Conservation (phyloP, 208 protist species). For the Leptomonas pyrrhocoris region DNA sequence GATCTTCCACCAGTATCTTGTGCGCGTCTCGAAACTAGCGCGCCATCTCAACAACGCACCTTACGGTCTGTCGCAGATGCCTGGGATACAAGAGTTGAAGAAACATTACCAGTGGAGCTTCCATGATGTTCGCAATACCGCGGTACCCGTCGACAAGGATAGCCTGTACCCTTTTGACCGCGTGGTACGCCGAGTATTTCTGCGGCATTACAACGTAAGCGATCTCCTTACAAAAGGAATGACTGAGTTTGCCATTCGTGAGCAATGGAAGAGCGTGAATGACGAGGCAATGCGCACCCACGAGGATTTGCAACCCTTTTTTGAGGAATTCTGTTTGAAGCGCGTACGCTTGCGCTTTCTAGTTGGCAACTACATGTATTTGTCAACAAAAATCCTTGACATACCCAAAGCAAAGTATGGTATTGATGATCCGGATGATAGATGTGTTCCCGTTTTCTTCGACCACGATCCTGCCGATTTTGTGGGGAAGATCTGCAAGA, state of each 20-base stretch:
- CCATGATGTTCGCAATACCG: constrained; percentile 62
- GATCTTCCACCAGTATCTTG: constrained; percentile 64
- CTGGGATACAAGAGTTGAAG: constrained; percentile 65
- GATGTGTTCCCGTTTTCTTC: constrained; percentile 54
- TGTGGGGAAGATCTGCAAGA: constrained; percentile 68
- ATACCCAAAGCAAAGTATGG: constrained; percentile 35
- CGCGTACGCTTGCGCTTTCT: constrained; percentile 68
- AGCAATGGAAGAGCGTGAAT: constrained; percentile 57
- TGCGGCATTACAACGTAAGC: constrained; percentile 73
- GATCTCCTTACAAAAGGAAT: constrained; percentile 53
- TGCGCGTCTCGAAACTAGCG: constrained; percentile 54
- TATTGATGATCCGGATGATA: constrained; percentile 39
- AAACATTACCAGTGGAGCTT: constrained; percentile 80
- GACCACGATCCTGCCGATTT: constrained; percentile 55
- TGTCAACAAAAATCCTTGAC: constrained; percentile 64
- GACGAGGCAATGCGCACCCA: constrained; percentile 41
- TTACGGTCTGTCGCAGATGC: constrained; percentile 76
- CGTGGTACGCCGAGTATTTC: constrained; percentile 60
- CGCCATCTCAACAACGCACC: constrained; percentile 55
- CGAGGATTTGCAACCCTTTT: constrained; percentile 55
- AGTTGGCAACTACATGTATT: constrained; percentile 73
- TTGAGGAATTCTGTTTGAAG: constrained; percentile 58
- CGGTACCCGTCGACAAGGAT: constrained; percentile 37
- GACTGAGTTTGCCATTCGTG: constrained; percentile 51
- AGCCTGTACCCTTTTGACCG: constrained; percentile 51